Evolutionary conservation across 2,329 filamentous ascomycete genomes (phyloP).

Genomic region (Paecilomyces sp.): DNA sequence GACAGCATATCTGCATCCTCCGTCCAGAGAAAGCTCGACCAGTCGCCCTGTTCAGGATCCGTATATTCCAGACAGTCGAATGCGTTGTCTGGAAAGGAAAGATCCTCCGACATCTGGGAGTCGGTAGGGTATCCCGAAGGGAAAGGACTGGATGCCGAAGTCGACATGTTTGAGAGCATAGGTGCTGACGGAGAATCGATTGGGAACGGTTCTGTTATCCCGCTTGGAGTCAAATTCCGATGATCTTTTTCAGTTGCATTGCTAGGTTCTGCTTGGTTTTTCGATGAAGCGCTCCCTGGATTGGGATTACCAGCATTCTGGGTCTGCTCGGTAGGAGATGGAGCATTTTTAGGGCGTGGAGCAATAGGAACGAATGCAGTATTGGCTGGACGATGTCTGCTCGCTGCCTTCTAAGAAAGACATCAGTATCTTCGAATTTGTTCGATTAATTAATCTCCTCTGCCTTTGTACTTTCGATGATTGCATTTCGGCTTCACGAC

Average conservation of each 20-base stretch:
- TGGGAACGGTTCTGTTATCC: not conserved
- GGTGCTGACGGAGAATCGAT: not conserved
- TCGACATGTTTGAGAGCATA: not conserved
- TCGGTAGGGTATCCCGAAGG: not conserved
- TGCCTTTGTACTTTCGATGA: conserved; percentile 19
- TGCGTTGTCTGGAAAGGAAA: not conserved
- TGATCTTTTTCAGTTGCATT: not conserved
- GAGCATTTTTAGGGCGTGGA: not conserved
- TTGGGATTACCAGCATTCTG: not conserved
- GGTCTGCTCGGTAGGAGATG: not conserved
- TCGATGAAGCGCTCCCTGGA: not conserved
- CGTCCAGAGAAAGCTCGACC: not conserved
- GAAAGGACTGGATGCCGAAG: not conserved
- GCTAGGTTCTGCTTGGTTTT: not conserved
- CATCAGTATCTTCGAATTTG: conserved; percentile 2
- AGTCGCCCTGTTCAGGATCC: not conserved
- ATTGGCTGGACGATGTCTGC: not conserved
- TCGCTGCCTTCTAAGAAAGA: not conserved
- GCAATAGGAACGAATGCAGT: not conserved
- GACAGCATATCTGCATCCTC: not conserved
- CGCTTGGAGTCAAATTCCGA: not conserved
- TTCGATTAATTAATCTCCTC: conserved; percentile 1
- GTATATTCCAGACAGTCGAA: not conserved
- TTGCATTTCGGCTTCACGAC: conserved; percentile 26
- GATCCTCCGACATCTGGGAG: not conserved